phyloP scores from a whole-genome alignment of 371 early-diverging fungal genomes.

The Syncephalastrum contaminatum region DNA sequence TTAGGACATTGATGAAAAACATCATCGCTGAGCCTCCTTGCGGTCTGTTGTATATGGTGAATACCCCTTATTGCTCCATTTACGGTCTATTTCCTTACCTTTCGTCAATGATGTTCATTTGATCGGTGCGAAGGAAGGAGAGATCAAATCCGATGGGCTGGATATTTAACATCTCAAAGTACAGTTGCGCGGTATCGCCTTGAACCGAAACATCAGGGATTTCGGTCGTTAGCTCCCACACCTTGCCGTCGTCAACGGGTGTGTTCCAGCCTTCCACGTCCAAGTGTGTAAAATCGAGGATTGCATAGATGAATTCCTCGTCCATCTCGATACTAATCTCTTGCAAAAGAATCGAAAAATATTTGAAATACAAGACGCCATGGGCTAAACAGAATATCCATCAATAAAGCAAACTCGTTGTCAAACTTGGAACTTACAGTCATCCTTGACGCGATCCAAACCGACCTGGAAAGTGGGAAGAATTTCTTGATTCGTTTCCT shows the following conservation, averaged over 20 bases:
- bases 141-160: conserved; percentile 95
- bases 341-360: conserved; percentile 78
- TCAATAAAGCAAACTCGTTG: not conserved
- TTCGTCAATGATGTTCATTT: conserved; percentile 59
- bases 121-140: conserved; percentile 89
- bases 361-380: conserved; percentile 82
- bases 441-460: conserved; percentile 72
- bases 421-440: conserved; percentile 33
- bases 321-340: conserved; percentile 88
- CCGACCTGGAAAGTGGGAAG: conserved; percentile 59
- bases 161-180: conserved; percentile 92
- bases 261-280: conserved; percentile 55
- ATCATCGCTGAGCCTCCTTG: conserved; percentile 41
- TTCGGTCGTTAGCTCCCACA: conserved; percentile 56
- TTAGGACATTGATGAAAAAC: conserved; percentile 84
- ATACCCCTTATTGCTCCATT: not conserved
- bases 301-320: conserved; percentile 78
- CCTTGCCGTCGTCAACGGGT: conserved; percentile 36
- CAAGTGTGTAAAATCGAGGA: conserved; percentile 84
- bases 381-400: conserved; percentile 40
- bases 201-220: conserved; percentile 71
- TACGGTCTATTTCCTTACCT: conserved; percentile 13
- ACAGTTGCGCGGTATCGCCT: conserved; percentile 73
- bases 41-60: not conserved
- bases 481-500: conserved; percentile 48